Evolutionary conservation across 176 grass and related monocot species (phyloP), one percentile per base, ranked within the genome.

Genomic region (Sorghum bicolor): DNA sequence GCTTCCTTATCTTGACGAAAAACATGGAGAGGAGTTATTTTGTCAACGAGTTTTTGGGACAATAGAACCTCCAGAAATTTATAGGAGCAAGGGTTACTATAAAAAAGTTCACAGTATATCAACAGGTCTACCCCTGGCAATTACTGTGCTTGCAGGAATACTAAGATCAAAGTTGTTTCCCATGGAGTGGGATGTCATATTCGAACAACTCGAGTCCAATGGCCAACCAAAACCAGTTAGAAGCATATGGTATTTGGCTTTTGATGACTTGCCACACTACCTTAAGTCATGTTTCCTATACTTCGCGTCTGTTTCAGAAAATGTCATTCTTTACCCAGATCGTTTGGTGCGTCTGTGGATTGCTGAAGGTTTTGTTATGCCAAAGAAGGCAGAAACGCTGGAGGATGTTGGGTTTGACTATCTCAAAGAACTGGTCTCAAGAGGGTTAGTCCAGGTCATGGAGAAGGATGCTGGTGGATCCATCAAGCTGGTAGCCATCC

Each of bases 261-360:
- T 81, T 75, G 83, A 89, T 2, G 88, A 89, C 13, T 58, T 89
- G 31, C 88, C 88, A 79, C 83, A 85, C n/a, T 33, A 86, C n/a
- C 43, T 86, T 40, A 90, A 90, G 29, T 86, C 88, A 77, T 90
- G 88, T 69, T 90, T 90, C 30, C 88, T 90, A 45, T 90, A 90
- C 74, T 78, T 90, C 13, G 84, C 84, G 0, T 75, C 83, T 3
- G 65, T 83, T n/a, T 82, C 84, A 10, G 88, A 86, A 65, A 82
- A 86, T 72, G 38, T 82, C 34, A 48, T 79, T 62, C 44, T 86
- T 77, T 44, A 77, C 40, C 73, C 83, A 36, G 73, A 77, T 55
- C 73, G 73, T 40, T 66, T 90, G 73, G 67, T 86, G 5, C 78
- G 83, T 55, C 47, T 90, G 32, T 90, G 88, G 88, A 74, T 67